phyloP scores from a whole-genome alignment of 768 basidiomycete genomes.

The Leccinum rimulosum region DNA sequence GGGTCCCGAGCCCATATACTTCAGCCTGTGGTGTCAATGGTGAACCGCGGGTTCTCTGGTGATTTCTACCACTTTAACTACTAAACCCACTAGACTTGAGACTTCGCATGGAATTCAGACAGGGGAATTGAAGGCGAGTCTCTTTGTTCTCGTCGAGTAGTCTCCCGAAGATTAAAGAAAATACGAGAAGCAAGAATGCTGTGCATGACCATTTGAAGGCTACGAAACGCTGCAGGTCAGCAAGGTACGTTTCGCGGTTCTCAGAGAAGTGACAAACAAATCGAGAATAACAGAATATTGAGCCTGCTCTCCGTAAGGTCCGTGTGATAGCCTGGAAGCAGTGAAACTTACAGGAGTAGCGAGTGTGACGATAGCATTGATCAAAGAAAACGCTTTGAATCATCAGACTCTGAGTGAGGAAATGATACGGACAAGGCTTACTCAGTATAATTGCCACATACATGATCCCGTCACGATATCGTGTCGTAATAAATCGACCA shows the following conservation, averaged over 20 bases:
- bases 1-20: neutral
- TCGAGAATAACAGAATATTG: conserved; percentile 18
- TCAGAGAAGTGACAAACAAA: conserved; percentile 8
- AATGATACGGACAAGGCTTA: neutral
- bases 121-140: neutral
- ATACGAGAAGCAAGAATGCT: conserved; percentile 26
- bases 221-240: conserved; percentile 2
- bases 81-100: conserved; percentile 4
- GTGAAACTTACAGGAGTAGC: conserved; percentile 7
- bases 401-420: neutral
- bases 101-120: conserved; percentile 9
- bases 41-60: neutral
- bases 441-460: conserved; percentile 18
- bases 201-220: conserved; percentile 22
- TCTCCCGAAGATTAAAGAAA: conserved; percentile 25
- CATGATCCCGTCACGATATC: conserved; percentile 20
- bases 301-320: neutral
- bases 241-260: neutral
- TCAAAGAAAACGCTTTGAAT: conserved; percentile 13
- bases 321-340: neutral
- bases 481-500: conserved; percentile 7
- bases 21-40: neutral
- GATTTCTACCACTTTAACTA: neutral
- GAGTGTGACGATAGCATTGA: conserved; percentile 16
- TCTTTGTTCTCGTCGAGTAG: conserved; percentile 6